Conservation (phyloP, 352 stramenopile species). For the Lagenidium giganteum region DNA sequence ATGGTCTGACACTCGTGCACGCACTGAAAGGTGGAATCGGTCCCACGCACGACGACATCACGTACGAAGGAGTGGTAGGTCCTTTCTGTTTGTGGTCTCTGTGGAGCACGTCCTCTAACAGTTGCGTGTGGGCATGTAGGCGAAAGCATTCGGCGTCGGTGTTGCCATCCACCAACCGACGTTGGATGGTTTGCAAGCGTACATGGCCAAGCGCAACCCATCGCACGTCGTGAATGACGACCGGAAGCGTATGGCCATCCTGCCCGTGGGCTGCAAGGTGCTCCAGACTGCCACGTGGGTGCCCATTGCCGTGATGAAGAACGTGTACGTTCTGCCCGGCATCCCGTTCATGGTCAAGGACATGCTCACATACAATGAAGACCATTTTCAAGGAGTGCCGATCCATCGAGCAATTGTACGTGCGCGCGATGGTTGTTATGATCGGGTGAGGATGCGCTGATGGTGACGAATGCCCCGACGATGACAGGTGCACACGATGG, state of each 20-base stretch:
- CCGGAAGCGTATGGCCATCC: conserved; percentile 64
- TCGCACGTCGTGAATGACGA: conserved; percentile 55
- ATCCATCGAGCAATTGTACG: conserved; percentile 75
- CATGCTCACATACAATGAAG: conserved; percentile 78
- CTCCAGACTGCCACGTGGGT: conserved; percentile 60
- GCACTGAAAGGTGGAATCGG: conserved; percentile 71
- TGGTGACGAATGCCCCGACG: conserved; percentile 4
- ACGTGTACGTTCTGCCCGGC: conserved; percentile 81
- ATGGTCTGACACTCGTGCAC: neutral
- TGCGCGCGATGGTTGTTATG: conserved; percentile 2
- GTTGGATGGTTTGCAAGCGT: conserved; percentile 41
- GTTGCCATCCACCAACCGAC: conserved; percentile 69
- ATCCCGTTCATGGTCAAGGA: conserved; percentile 78
- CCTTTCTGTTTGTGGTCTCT: neutral
- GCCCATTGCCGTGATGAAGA: conserved; percentile 69
- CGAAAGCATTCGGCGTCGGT: conserved; percentile 62
- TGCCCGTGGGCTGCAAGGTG: conserved; percentile 52
- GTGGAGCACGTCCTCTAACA: conserved; percentile 6
- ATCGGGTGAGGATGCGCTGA: neutral
- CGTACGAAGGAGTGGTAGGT: conserved; percentile 75
- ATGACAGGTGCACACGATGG: conserved; percentile 58
- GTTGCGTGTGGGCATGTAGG: conserved; percentile 23
- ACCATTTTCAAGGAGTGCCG: conserved; percentile 70
- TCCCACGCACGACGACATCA: conserved; percentile 85
- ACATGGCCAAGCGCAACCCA: conserved; percentile 27